Evolutionary conservation across 1,139 yeast genomes (phyloP).

Genomic region (Hemisphaericaspora subhashii): DNA sequence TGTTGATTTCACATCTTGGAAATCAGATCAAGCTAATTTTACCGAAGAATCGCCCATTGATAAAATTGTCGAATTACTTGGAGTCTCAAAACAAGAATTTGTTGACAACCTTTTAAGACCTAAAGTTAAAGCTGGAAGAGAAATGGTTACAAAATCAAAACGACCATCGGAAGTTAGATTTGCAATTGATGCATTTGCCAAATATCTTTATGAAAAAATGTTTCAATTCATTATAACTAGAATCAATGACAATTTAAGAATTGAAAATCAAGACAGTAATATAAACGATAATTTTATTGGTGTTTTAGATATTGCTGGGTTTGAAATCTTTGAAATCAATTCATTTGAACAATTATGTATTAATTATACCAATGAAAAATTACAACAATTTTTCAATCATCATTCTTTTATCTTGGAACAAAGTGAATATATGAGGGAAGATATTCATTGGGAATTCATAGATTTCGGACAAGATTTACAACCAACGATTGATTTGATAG

Average conservation of each 20-base stretch:
- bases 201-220: conserved; percentile 79
- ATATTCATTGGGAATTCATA: conserved; percentile 93
- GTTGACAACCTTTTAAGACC: conserved; percentile 66
- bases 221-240: conserved; percentile 76
- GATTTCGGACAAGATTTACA: conserved; percentile 97
- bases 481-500: conserved; percentile 91
- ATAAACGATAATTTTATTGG: conserved; percentile 68
- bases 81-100: conserved; percentile 59
- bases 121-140: conserved; percentile 88
- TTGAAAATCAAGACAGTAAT: conserved; percentile 20
- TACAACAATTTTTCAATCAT: conserved; percentile 96
- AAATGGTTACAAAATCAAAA: conserved; percentile 77
- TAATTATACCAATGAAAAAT: conserved; percentile 92
- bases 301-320: conserved; percentile 95
- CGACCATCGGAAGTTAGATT: conserved; percentile 79
- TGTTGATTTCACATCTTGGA: conserved; percentile 67
- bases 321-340: conserved; percentile 88
- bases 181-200: conserved; percentile 84
- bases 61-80: conserved; percentile 61
- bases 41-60: conserved; percentile 54
- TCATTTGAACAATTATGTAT: conserved; percentile 97
- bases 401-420: conserved; percentile 97
- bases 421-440: conserved; percentile 89
- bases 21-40: conserved; percentile 79
- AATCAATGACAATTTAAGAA: conserved; percentile 68